These are phyloP conservation scores for Populus trichocarpa DNA, from an alignment of 441 rosid genomes.

Conservation along the genomic window DNA sequence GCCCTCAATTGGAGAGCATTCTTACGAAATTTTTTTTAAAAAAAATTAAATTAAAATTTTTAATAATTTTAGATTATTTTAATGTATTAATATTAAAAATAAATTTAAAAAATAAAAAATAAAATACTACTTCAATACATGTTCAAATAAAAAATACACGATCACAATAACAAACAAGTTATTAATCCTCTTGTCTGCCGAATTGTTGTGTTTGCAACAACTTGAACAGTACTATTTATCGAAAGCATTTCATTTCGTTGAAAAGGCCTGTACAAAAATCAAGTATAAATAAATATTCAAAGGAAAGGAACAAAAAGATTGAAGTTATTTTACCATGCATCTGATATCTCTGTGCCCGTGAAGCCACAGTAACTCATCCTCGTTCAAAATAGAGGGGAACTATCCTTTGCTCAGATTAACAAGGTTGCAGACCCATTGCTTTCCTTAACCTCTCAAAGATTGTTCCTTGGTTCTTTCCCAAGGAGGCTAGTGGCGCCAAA, in stretches of 20 bases:
- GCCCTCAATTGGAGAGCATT: background rate
- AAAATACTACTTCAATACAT: too few species aligned
- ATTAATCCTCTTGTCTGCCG: background rate
- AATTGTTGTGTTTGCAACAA: background rate
- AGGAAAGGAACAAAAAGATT: background rate
- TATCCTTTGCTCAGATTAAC: slow-evolving; percentile 2
- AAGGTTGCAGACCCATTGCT: background rate
- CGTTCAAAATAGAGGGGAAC: slow-evolving; percentile 13
- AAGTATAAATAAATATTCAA: slow-evolving; percentile 11
- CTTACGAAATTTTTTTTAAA: too few species aligned
- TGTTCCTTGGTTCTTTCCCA: background rate
- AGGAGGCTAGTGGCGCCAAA: background rate
- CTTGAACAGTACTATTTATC: slow-evolving; percentile 12
- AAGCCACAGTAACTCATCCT: slow-evolving; percentile 8
- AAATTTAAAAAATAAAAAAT: too few species aligned
- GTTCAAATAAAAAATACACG: too few species aligned
- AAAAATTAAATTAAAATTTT: too few species aligned
- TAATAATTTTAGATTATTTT: too few species aligned
- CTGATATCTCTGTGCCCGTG: slow-evolving; percentile 11
- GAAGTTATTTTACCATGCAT: slow-evolving; percentile 13
- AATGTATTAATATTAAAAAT: too few species aligned
- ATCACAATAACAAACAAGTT: too few species aligned
- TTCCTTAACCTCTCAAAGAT: background rate
- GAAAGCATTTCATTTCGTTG: slow-evolving; percentile 1
- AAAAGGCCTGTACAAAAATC: slow-evolving; percentile 25